Conservation (phyloP, 1,284 basidiomycete species). For the Ceratobasidium sp. region DNA sequence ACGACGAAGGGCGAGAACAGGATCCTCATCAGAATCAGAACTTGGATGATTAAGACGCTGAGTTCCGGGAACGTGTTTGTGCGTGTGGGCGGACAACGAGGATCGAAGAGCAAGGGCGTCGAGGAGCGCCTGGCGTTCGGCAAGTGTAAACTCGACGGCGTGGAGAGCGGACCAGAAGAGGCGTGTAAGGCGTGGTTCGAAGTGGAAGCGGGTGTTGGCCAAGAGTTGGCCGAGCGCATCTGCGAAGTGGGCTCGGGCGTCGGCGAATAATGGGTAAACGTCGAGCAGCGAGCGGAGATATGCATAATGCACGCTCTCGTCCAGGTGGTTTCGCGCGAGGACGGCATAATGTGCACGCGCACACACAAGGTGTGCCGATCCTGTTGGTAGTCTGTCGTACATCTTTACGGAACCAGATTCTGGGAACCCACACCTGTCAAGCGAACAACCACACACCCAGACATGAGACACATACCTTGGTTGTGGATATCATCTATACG, state of each 20-base stretch:
- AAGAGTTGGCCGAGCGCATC: slow-evolving; percentile 9
- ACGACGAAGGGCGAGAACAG: slow-evolving; percentile 2
- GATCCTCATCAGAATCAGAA: slow-evolving; percentile 19
- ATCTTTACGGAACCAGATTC: slow-evolving; percentile 1
- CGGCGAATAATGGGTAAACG: slow-evolving; percentile 4
- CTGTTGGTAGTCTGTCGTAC: not conserved
- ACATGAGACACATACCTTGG: not conserved
- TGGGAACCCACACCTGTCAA: slow-evolving; percentile 5
- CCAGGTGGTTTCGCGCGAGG: slow-evolving; percentile 24
- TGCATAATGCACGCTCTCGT: slow-evolving; percentile 18
- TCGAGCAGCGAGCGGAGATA: slow-evolving; percentile 9
- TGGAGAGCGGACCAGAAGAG: slow-evolving; percentile 7
- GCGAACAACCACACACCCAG: slow-evolving; percentile 4
- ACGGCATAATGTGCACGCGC: slow-evolving; percentile 31
- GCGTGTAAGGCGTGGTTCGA: slow-evolving; percentile 6
- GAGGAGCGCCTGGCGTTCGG: slow-evolving; percentile 18
- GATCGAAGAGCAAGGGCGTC: not conserved
- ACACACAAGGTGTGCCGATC: slow-evolving; percentile 9
- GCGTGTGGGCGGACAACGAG: not conserved
- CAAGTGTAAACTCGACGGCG: not conserved
- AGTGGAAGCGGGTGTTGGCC: slow-evolving; percentile 19
- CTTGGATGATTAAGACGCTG: not conserved
- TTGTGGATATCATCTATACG: not conserved
- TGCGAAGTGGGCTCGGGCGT: not conserved
- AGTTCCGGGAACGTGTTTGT: slow-evolving; percentile 14